phyloP scores from a whole-genome alignment of 305 asterid genomes.

The Fraxinus baroniana region DNA sequence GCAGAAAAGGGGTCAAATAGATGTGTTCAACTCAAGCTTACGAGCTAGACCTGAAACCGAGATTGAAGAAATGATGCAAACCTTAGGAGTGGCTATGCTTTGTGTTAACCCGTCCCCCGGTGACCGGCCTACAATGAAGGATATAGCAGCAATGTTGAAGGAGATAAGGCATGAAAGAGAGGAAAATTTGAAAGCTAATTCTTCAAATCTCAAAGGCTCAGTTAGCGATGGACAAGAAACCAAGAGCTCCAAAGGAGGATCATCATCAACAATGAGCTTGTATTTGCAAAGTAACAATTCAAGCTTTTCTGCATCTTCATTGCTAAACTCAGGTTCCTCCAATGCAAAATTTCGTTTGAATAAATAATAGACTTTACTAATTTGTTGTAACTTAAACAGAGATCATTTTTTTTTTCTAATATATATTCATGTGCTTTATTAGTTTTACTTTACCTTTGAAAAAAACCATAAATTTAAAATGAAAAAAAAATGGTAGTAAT shows the following conservation, averaged over 20 bases:
- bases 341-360: conserved; percentile 40
- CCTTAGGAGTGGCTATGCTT: conserved; percentile 75
- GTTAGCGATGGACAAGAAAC: conserved; percentile 27
- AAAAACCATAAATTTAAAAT: neutral
- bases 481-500: neutral
- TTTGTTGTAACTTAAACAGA: conserved; percentile 15
- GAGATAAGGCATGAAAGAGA: conserved; percentile 77
- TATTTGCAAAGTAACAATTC: conserved; percentile 57
- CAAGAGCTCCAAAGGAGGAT: conserved; percentile 36
- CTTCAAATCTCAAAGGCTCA: conserved; percentile 36
- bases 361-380: conserved; percentile 25
- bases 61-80: conserved; percentile 72
- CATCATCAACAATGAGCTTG: conserved; percentile 50
- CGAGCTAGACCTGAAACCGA: conserved; percentile 50
- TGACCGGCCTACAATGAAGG: conserved; percentile 81
- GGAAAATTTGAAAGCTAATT: conserved; percentile 45
- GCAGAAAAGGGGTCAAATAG: conserved; percentile 44
- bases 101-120: conserved; percentile 66
- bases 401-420: conserved; percentile 10
- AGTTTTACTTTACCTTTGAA: neutral
- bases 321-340: conserved; percentile 54
- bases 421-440: neutral
- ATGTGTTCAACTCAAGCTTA: conserved; percentile 48
- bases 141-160: conserved; percentile 70
- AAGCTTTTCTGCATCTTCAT: conserved; percentile 72